Evolutionary conservation across 257 asterid genomes (phyloP), one percentile per base, ranked within the genome.

Genomic region (Nicotiana attenuata): DNA sequence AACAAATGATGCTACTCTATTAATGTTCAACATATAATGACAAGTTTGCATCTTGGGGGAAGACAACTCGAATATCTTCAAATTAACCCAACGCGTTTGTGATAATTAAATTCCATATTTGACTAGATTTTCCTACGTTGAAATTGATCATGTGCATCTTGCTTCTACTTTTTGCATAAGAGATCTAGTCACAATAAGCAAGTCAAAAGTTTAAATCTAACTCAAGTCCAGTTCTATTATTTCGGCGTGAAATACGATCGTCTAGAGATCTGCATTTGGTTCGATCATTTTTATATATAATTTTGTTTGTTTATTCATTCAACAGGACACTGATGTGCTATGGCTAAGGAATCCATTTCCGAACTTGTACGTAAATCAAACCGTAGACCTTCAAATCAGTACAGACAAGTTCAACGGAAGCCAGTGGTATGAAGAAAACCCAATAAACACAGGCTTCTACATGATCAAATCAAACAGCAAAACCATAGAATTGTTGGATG

Each of bases 391-490:
- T 4, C 92, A 91, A 77, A 88, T 93, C 52, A 93, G 97, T 85
- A 90, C 92, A 0, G 94, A 93, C 66, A 7, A 0, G 0, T 92
- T 85, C 85, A 83, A 82, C 8, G 92, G 93, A n/a, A 50, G 89
- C n/a, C 84, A 90, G 2, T 64, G 64, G 66, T 86, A 92, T 0
- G 80, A 82, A 10, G 2, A 52, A 0, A 89, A 90, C 50, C 50
- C 13, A 7, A 90, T 93, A 86, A 93, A 93, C 91, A 92, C 94
- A 0, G 97, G 97, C 1, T 92, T 94, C 81, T 92, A 92, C 82
- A 78, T 77, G 78, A 76, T 94, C 80, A 85, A 82, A 82, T 88
- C 96, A 15, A 92, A 88, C 88, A 47, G 81, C 56, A 89, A 80
- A 35, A 92, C 97, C 22, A 84, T 84, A 24, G 47, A 91, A 8